Percentiles rank a stretch among this genome's conserved stretches.
Conservation (phyloP, 1,284 basidiomycete species). For the Ceratobasidium sp. region DNA sequence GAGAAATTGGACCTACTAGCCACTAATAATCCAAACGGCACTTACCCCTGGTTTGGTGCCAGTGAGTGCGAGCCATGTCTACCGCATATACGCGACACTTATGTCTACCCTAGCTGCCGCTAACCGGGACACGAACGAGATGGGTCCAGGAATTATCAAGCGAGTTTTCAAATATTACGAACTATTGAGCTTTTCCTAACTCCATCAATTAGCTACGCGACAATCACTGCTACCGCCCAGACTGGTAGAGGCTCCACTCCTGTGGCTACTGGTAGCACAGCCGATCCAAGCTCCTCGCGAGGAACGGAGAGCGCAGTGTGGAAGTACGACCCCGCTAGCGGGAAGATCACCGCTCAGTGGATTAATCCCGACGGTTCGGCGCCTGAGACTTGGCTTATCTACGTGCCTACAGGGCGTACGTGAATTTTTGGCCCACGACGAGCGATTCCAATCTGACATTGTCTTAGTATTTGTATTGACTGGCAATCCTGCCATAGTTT, state of each 20-base stretch:
- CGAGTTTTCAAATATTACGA: background rate
- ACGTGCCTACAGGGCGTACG: no score
- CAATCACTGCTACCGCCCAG: background rate
- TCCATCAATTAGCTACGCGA: background rate
- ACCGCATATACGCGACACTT: no score
- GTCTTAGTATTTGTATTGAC: no score
- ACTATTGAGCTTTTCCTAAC: background rate
- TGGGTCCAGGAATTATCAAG: background rate
- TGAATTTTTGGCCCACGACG: no score
- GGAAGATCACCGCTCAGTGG: conserved; percentile 23
- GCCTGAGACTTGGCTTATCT: background rate
- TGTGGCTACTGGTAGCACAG: background rate
- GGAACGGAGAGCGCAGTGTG: conserved; percentile 15
- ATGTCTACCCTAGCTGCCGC: no score
- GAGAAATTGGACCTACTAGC: background rate
- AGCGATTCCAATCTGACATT: no score
- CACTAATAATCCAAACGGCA: background rate
- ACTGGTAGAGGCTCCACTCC: background rate
- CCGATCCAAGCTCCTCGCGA: background rate
- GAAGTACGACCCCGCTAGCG: conserved; percentile 8
- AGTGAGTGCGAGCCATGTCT: background rate
- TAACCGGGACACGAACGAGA: no score
- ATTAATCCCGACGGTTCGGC: conserved; percentile 26
- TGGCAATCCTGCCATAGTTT: no score
- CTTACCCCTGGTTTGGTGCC: conserved; percentile 4